A percentile compares a stretch with the other conserved stretches of the same genome.
Conservation (phyloP, 768 basidiomycete genomes). For the Hygrophorus russula region DNA sequence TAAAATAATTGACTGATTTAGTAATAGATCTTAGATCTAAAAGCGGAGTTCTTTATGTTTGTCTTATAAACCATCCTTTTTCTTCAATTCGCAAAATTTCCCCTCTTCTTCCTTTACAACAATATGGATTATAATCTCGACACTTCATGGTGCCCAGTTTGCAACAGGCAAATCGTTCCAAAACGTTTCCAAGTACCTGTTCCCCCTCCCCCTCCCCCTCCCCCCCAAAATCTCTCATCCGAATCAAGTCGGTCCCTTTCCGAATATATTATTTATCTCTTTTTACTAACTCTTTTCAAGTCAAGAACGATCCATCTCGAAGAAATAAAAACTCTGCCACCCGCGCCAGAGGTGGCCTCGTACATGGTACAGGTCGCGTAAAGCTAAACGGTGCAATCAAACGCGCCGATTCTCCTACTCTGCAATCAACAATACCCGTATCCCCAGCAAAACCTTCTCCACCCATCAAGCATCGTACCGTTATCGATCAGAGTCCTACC, state of each 20-base stretch:
- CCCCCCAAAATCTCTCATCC: slow-evolving; percentile 28
- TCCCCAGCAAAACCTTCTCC: slow-evolving; percentile 15
- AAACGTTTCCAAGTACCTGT: slow-evolving; percentile 51
- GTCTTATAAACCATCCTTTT: no score
- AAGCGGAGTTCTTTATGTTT: no score
- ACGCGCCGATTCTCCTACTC: slow-evolving; percentile 14
- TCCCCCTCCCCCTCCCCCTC: slow-evolving; percentile 19
- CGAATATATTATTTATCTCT: slow-evolving; percentile 4
- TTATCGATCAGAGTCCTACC: slow-evolving; percentile 73
- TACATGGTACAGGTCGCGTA: slow-evolving; percentile 54
- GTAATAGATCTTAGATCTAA: no score
- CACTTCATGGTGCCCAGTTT: slow-evolving; percentile 73
- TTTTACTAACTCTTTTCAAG: slow-evolving; percentile 9
- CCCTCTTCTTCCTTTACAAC: neutral
- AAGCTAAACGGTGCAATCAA: slow-evolving; percentile 49
- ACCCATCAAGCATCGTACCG: slow-evolving; percentile 41
- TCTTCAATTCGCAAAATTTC: neutral
- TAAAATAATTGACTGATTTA: no score
- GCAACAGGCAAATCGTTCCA: slow-evolving; percentile 71
- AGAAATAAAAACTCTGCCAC: slow-evolving; percentile 23
- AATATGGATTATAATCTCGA: slow-evolving; percentile 31
- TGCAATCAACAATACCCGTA: slow-evolving; percentile 11
- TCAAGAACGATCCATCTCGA: slow-evolving; percentile 10
- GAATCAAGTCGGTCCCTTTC: slow-evolving; percentile 23
- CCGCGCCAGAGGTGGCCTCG: slow-evolving; percentile 37